A percentile compares a stretch with the other conserved stretches of the same genome.
These are phyloP conservation scores for Diutina neorugosa DNA, from an alignment of 1,139 yeast genomes.

Conservation along the genomic window DNA sequence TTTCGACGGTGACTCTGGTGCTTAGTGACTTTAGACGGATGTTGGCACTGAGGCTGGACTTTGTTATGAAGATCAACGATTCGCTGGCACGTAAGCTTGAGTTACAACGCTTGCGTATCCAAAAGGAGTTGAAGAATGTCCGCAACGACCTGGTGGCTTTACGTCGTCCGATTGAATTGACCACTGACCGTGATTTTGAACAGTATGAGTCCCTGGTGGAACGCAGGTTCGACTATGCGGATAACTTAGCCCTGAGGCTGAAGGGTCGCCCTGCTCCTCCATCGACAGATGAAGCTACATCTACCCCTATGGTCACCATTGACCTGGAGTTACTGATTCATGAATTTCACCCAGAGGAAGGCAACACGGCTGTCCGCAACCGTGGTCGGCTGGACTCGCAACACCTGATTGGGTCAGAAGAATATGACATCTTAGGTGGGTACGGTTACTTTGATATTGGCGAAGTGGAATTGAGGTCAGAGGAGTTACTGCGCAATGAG, in stretches of 20 bases:
- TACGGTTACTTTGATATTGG: conserved; percentile 71
- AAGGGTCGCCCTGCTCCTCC: background rate
- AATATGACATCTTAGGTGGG: conserved; percentile 44
- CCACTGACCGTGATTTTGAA: conserved; percentile 9
- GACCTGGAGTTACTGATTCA: background rate
- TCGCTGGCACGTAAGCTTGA: conserved; percentile 23
- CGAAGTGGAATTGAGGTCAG: conserved; percentile 28
- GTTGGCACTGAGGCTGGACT: conserved; percentile 28
- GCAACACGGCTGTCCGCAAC: background rate
- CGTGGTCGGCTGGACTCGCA: background rate
- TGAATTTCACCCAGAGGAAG: background rate
- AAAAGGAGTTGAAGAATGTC: conserved; percentile 23
- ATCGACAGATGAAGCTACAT: background rate
- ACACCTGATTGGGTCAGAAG: conserved; percentile 2
- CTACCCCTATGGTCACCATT: background rate
- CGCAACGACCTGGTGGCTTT: conserved; percentile 19
- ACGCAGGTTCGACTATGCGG: background rate
- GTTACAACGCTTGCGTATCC: conserved; percentile 22
- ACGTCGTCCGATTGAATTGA: conserved; percentile 25
- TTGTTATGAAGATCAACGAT: conserved; percentile 22
- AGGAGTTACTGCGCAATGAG: conserved; percentile 19
- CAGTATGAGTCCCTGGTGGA: background rate
- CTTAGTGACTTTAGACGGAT: conserved; percentile 38
- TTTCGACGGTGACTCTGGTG: conserved; percentile 52
- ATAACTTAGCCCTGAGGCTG: conserved; percentile 5